Base-by-base conservation (phyloP, 192 early-diverging fungal species). In the Mortierella claussenii region DNA sequence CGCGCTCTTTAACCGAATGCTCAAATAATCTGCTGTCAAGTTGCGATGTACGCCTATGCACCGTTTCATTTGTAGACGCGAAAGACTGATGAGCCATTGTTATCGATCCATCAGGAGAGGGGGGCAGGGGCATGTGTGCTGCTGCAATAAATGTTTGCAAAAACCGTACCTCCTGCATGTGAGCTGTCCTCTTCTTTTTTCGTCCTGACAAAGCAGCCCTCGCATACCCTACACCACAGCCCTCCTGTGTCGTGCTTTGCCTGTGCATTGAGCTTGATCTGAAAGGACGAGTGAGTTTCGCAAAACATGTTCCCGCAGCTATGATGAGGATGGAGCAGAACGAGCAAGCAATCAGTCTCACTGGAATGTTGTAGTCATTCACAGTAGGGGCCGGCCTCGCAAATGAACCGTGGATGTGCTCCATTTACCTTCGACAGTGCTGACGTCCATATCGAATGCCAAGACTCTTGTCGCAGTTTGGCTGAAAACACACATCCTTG, bases 271-370 rank as follows among this genome's bases (percentile, higher is more conserved):
- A 93, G 78, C 48, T 86, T 86, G 65, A 91, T 79, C 30, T 81
- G 68, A 48, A 82, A 84, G 1, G 70, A 82, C 28, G 83, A 85
- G 55, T 92, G 91, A 24, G 69, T 60, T 18, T 81, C 82, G 53
- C 91, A 92, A 74, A 86, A 87, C 21, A 91, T 34, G 30, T 85
- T 73, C 0, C 91, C 91, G 54, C 91, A 92, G 33, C 87, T 85
- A 54, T 52, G 50, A 40, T 11, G 17, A 42, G 17, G 8, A 11
- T 42, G 17, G 40, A 42, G 40, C 40, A 42, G 17, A 42, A 42
- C 17, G 40, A 42, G 79, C n/a, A n/a, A n/a, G n/a, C n/a, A n/a
- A n/a, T n/a, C n/a, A n/a, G n/a, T n/a, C n/a, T n/a, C n/a, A n/a
- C n/a, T n/a, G n/a, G n/a, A n/a, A n/a, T n/a, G n/a, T n/a, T n/a